Percentiles rank a stretch among this genome's conserved stretches.
Conservation (phyloP, 192 early-diverging fungal species). For the Backusella mclennaniae region DNA sequence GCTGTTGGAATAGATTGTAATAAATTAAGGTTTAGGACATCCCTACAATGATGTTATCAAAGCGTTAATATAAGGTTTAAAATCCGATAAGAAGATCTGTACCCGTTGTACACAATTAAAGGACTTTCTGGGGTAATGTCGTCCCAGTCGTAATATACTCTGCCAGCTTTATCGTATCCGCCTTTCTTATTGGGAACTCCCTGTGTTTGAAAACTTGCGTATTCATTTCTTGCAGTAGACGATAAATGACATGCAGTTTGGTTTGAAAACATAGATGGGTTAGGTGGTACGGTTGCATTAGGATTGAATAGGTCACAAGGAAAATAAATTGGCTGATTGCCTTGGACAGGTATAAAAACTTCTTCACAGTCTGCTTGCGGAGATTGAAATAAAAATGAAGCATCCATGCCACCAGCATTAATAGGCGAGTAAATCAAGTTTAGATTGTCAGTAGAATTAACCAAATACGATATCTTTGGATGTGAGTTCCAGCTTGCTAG, state of each 20-base stretch:
- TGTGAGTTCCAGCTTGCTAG: conserved; percentile 41
- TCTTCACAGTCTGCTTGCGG: conserved; percentile 53
- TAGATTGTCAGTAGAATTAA: conserved; percentile 48
- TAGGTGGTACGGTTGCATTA: conserved; percentile 38
- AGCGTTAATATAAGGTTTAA: conserved; percentile 2
- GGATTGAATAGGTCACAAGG: conserved; percentile 59
- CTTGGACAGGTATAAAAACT: conserved; percentile 42
- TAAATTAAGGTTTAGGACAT: conserved; percentile 34
- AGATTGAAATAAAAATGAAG: conserved; percentile 68
- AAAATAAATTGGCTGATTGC: conserved; percentile 45
- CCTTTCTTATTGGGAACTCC: conserved; percentile 21
- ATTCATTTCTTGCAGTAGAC: conserved; percentile 27
- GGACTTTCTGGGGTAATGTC: conserved; percentile 49
- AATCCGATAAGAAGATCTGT: conserved; percentile 8
- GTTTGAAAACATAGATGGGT: conserved; percentile 42
- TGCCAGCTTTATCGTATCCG: conserved; percentile 39
- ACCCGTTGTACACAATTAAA: conserved; percentile 61
- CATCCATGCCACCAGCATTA: conserved; percentile 64
- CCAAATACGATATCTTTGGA: conserved; percentile 37
- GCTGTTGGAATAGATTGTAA: conserved; percentile 27
- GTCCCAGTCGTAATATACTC: conserved; percentile 58
- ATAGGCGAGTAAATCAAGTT: conserved; percentile 51
- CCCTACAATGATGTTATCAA: conserved; percentile 19
- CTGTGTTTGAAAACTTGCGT: conserved; percentile 40
- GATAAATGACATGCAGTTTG: conserved; percentile 58